Conservation (phyloP, 129 eudicot genomes). For the Helichrysum umbraculigerum region DNA sequence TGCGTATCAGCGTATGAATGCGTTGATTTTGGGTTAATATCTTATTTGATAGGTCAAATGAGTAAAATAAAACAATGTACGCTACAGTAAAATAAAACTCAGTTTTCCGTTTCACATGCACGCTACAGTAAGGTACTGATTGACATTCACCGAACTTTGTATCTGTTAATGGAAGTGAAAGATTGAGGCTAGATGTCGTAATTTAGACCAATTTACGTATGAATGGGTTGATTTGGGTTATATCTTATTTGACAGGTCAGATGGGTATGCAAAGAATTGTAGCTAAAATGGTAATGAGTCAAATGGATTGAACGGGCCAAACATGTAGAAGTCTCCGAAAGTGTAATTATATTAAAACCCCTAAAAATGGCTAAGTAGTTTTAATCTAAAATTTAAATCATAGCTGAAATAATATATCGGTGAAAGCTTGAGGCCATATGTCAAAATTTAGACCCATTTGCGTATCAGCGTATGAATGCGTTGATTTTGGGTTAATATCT, state of each 20-base stretch:
- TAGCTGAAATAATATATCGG: not conserved
- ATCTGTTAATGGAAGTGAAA: not conserved
- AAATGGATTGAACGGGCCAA: not conserved
- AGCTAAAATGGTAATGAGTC: not conserved
- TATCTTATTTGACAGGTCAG: not conserved
- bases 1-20: not conserved
- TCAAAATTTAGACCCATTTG: not conserved
- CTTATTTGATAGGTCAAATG: not conserved
- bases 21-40: not conserved
- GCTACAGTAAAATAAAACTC: too few relatives aligned
- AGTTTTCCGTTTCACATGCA: slow-evolving; percentile 83
- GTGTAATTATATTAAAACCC: too few relatives aligned
- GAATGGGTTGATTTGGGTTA: not conserved
- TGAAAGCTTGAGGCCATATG: not conserved
- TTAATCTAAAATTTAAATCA: too few relatives aligned
- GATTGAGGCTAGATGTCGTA: not conserved
- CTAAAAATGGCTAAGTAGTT: not conserved
- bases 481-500: not conserved
- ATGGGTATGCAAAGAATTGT: not conserved
- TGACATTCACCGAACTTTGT: not conserved
- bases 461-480: not conserved
- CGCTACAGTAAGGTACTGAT: slow-evolving; percentile 80
- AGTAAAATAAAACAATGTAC: not conserved
- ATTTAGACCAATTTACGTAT: not conserved
- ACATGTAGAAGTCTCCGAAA: not conserved